These are phyloP conservation scores for Cymbopogon citratus DNA, from an alignment of 176 grass and related monocot genomes.

Conservation along the genomic window DNA sequence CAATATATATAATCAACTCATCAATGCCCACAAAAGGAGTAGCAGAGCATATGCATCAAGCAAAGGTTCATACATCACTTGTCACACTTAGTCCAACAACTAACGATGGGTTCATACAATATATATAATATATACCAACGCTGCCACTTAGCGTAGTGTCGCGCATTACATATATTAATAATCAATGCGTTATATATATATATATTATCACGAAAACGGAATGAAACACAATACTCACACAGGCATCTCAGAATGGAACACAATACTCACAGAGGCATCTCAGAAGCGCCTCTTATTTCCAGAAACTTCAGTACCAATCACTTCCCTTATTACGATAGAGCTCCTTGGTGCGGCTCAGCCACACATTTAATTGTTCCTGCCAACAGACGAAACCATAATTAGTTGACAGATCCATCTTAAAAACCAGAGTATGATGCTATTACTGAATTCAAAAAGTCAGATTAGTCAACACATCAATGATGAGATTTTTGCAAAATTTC, in stretches of 20 bases:
- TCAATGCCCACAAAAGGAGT: too few species aligned
- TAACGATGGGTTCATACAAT: neutral
- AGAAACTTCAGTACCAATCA: neutral
- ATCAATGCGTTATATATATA: neutral
- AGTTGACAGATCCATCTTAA: neutral
- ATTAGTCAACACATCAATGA: neutral
- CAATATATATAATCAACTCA: neutral
- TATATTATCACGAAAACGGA: neutral
- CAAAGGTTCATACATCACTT: neutral
- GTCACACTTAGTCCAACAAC: neutral
- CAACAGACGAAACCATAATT: neutral
- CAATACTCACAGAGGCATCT: neutral
- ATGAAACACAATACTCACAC: neutral
- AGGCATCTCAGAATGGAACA: slow-evolving; percentile 20
- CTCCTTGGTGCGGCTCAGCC: neutral
- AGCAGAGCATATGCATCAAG: neutral
- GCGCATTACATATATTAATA: neutral
- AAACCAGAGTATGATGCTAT: neutral
- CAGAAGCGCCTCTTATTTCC: slow-evolving; percentile 22
- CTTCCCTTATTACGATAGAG: neutral
- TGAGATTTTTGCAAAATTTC: neutral
- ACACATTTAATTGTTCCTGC: slow-evolving; percentile 18
- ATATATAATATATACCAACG: neutral
- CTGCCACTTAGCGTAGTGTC: neutral
- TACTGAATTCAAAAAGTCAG: neutral